phyloP scores from a whole-genome alignment of 331 rosid genomes.

The Acacia pycnantha region DNA sequence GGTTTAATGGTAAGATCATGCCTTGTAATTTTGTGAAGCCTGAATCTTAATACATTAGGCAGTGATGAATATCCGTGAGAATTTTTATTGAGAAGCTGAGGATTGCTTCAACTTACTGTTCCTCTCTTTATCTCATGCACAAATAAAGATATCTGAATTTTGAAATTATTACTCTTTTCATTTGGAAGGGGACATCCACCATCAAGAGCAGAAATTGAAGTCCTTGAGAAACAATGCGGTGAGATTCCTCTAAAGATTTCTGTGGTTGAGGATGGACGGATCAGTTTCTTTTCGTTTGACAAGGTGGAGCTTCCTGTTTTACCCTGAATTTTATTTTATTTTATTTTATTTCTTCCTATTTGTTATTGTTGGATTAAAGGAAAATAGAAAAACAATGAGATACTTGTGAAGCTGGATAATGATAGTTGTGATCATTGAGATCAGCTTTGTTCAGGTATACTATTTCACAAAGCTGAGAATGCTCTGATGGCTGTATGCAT shows the following conservation, averaged over 20 bases:
- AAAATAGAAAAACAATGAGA: background rate
- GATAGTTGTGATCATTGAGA: background rate
- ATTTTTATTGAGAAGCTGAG: background rate
- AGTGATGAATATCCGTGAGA: slow-evolving; percentile 6
- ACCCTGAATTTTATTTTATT: slow-evolving; percentile 35
- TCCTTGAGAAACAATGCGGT: slow-evolving; percentile 51
- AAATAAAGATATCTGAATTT: background rate
- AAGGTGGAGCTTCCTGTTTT: slow-evolving; percentile 59
- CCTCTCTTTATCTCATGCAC: background rate
- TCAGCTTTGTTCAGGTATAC: background rate
- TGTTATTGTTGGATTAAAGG: background rate
- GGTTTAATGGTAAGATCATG: background rate
- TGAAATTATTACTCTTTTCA: slow-evolving; percentile 27
- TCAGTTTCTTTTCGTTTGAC: slow-evolving; percentile 63
- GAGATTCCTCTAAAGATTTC: slow-evolving; percentile 68
- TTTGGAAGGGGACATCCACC: slow-evolving; percentile 63
- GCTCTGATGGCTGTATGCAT: background rate
- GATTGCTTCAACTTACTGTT: background rate
- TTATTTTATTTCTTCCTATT: background rate
- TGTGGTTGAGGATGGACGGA: slow-evolving; percentile 58
- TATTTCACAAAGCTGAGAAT: background rate
- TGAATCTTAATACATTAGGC: background rate
- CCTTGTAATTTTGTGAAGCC: background rate
- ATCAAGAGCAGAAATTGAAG: slow-evolving; percentile 50
- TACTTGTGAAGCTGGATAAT: background rate